Evolutionary conservation across 148 eudicot genomes (phyloP).

Genomic region (Persicaria maculosa): DNA sequence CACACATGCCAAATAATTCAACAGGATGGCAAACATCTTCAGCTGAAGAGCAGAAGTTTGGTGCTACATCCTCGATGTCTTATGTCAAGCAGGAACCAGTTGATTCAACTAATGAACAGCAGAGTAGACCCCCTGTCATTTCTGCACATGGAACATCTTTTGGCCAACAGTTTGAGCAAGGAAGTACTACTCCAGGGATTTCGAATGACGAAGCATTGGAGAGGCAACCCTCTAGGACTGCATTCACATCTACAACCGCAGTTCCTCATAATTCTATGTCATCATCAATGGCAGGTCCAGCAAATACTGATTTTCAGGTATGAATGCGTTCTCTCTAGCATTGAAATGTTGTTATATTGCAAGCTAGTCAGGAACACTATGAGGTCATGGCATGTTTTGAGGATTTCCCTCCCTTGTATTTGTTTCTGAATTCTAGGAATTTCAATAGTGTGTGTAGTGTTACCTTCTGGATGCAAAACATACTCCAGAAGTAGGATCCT

Average conservation of each 20-base stretch:
- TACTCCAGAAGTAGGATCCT: neutral
- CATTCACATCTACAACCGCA: conserved; percentile 30
- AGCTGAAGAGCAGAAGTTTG: conserved; percentile 39
- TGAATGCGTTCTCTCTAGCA: conserved; percentile 1
- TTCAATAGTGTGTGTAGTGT: neutral
- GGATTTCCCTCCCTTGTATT: neutral
- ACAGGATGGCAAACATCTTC: conserved; percentile 38
- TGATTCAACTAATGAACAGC: conserved; percentile 56
- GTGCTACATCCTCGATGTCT: conserved; percentile 33
- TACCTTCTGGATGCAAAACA: neutral
- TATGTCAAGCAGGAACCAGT: conserved; percentile 61
- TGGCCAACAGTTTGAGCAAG: conserved; percentile 36
- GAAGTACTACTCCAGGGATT: conserved; percentile 35
- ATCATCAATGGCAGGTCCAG: conserved; percentile 25
- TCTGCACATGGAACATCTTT: conserved; percentile 38
- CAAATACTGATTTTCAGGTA: conserved; percentile 44
- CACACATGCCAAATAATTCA: conserved; percentile 29
- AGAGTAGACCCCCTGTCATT: conserved; percentile 30
- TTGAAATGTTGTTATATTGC: neutral
- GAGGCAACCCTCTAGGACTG: conserved; percentile 44
- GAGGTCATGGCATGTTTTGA: neutral
- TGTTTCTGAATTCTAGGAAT: neutral
- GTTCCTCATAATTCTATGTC: conserved; percentile 26
- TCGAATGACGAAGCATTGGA: conserved; percentile 42
- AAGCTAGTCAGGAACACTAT: neutral